Conservation (phyloP, 2,329 filamentous ascomycete species). For the Orbilia blumenaviensis region DNA sequence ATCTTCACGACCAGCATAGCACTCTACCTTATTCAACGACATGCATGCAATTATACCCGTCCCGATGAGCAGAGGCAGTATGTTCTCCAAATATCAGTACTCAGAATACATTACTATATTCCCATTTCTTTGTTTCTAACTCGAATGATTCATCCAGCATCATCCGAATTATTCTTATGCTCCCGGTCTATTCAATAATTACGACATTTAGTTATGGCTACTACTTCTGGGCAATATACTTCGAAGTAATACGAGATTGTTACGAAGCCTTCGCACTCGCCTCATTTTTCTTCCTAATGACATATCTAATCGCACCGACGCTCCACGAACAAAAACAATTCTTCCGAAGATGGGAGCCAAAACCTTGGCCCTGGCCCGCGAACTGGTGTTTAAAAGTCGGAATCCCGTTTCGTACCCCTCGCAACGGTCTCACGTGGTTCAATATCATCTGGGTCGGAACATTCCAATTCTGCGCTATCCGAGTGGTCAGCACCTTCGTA, state of each 20-base stretch:
- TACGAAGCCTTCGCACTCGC: constrained; percentile 90
- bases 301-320: constrained; percentile 79
- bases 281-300: constrained; percentile 84
- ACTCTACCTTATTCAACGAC: constrained; percentile 69
- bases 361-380: constrained; percentile 79
- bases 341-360: constrained; percentile 74
- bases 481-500: constrained; percentile 80
- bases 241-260: constrained; percentile 80
- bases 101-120: too few relatives aligned
- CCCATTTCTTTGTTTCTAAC: too few relatives aligned
- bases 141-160: constrained; percentile 71
- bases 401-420: constrained; percentile 68
- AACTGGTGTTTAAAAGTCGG: constrained; percentile 72
- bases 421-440: constrained; percentile 87
- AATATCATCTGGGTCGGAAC: constrained; percentile 84
- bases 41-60: constrained; percentile 70
- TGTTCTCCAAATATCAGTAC: constrained; percentile 58
- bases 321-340: constrained; percentile 83
- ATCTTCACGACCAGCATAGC: constrained; percentile 67
- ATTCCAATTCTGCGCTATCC: constrained; percentile 86
- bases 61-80: constrained; percentile 70
- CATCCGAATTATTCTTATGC: constrained; percentile 87
- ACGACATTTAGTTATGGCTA: constrained; percentile 77
- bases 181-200: constrained; percentile 80
- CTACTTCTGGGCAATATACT: constrained; percentile 82